A percentile compares a stretch with the other conserved stretches of the same genome.
Evolutionary conservation across 768 basidiomycete genomes (phyloP).

Genomic region (Holtermannia corniformis): DNA sequence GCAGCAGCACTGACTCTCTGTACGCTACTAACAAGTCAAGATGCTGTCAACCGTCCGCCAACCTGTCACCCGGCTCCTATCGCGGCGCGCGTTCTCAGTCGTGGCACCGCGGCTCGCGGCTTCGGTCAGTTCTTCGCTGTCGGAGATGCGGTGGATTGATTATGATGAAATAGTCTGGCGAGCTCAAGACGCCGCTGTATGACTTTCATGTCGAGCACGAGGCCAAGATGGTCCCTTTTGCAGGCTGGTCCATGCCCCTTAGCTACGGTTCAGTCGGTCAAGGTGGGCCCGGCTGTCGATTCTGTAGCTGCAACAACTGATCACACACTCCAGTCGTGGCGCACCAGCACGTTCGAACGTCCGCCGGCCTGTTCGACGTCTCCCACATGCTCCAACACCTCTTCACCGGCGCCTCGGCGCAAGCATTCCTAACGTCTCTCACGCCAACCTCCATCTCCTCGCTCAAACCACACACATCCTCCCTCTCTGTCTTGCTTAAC

Average conservation of each 20-base stretch:
- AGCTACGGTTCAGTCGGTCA: slow-evolving; percentile 73
- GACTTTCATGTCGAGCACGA: slow-evolving; percentile 69
- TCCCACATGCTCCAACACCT: slow-evolving; percentile 93
- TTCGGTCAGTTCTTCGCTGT: neutral
- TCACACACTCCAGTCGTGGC: slow-evolving; percentile 56
- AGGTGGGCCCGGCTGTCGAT: slow-evolving; percentile 45
- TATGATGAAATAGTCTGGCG: neutral
- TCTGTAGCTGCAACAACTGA: slow-evolving; percentile 2
- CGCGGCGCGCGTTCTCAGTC: neutral
- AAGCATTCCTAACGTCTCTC: slow-evolving; percentile 76
- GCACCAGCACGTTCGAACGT: slow-evolving; percentile 75
- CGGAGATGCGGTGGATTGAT: neutral
- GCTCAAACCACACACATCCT: slow-evolving; percentile 64
- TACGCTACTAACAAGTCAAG: too few relatives aligned
- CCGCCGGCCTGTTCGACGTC: slow-evolving; percentile 87
- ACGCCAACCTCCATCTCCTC: slow-evolving; percentile 70
- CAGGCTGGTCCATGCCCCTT: slow-evolving; percentile 90
- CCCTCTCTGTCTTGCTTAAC: slow-evolving; percentile 82
- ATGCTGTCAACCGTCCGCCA: neutral
- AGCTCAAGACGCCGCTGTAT: slow-evolving; percentile 62
- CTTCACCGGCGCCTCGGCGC: slow-evolving; percentile 69
- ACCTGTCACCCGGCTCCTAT: neutral
- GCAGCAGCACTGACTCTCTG: too few relatives aligned
- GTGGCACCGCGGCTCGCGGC: neutral
- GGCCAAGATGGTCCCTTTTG: slow-evolving; percentile 95